A percentile compares a stretch with the other conserved stretches of the same genome.
These are phyloP conservation scores for Arabidopsis lyrata DNA, from an alignment of 441 rosid species.

Conservation along the genomic window DNA sequence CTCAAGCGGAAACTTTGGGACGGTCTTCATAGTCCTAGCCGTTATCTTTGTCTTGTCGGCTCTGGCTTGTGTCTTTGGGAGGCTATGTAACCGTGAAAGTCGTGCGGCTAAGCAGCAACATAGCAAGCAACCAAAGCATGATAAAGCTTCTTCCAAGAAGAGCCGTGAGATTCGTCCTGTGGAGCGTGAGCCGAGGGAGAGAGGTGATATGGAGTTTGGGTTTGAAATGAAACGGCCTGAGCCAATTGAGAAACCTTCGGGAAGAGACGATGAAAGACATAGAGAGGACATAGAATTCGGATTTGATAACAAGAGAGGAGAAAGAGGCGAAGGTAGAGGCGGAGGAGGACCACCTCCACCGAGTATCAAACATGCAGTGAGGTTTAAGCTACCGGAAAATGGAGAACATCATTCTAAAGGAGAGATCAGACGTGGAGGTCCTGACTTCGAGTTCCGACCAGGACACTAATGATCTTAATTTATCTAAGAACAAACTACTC, in stretches of 20 bases:
- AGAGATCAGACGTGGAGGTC: slow-evolving; percentile 39
- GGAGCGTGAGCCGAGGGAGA: slow-evolving; percentile 51
- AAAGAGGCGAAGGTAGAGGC: slow-evolving; percentile 15
- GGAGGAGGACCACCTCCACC: slow-evolving; percentile 37
- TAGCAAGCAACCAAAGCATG: slow-evolving; percentile 45
- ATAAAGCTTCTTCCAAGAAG: slow-evolving; percentile 42
- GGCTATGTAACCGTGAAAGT: slow-evolving; percentile 56
- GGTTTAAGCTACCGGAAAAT: slow-evolving; percentile 46
- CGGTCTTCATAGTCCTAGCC: slow-evolving; percentile 63
- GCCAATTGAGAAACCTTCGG: slow-evolving; percentile 28
- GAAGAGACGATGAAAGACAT: slow-evolving; percentile 15
- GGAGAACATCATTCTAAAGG: slow-evolving; percentile 49
- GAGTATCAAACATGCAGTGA: slow-evolving; percentile 45
- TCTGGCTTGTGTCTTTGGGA: slow-evolving; percentile 67
- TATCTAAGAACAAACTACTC: slow-evolving; percentile 14
- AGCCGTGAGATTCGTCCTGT: slow-evolving; percentile 43
- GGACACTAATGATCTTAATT: slow-evolving; percentile 30
- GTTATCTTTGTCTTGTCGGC: slow-evolving; percentile 60
- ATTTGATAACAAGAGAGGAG: slow-evolving; percentile 49
- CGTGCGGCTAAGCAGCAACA: slow-evolving; percentile 38
- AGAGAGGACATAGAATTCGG: slow-evolving; percentile 51
- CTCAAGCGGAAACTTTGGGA: slow-evolving; percentile 64
- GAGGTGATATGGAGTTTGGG: slow-evolving; percentile 53
- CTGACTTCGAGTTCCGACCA: slow-evolving; percentile 44
- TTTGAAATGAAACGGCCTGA: slow-evolving; percentile 48